Evolutionary conservation across 768 basidiomycete genomes (phyloP).

Genomic region (Leccinum longicurvipes): DNA sequence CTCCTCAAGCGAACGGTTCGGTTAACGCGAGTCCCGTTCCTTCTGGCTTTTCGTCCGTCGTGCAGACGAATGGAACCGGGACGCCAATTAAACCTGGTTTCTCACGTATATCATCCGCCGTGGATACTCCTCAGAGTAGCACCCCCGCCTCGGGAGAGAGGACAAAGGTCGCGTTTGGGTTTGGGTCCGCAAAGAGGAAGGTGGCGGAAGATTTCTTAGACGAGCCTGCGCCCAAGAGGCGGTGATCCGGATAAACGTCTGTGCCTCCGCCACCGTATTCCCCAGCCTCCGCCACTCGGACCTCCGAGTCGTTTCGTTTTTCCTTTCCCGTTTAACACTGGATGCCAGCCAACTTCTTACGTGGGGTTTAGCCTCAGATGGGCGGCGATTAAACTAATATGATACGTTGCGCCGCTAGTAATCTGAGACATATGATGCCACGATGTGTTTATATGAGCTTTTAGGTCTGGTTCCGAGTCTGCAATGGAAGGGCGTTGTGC

Average conservation of each 20-base stretch:
- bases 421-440: not conserved
- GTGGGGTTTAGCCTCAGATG: not conserved
- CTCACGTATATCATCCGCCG: conserved; percentile 65
- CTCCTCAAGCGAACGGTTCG: conserved; percentile 46
- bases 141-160: conserved; percentile 65
- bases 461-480: not conserved
- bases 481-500: not conserved
- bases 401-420: not conserved
- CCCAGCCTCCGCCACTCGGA: not conserved
- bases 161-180: conserved; percentile 72
- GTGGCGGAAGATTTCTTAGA: conserved; percentile 66
- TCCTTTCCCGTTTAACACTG: not conserved
- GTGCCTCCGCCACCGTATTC: not conserved
- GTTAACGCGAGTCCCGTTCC: conserved; percentile 43
- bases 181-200: conserved; percentile 79
- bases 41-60: conserved; percentile 33
- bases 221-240: conserved; percentile 62
- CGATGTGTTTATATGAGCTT: not conserved
- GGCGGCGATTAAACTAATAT: not conserved
- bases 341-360: not conserved
- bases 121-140: conserved; percentile 36
- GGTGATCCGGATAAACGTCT: conserved; percentile 20
- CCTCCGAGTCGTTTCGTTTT: not conserved
- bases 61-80: conserved; percentile 36
- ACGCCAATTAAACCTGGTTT: conserved; percentile 70